Evolutionary conservation across 2,329 filamentous ascomycete species (phyloP).

Genomic region (Fusarium phyllophilum): DNA sequence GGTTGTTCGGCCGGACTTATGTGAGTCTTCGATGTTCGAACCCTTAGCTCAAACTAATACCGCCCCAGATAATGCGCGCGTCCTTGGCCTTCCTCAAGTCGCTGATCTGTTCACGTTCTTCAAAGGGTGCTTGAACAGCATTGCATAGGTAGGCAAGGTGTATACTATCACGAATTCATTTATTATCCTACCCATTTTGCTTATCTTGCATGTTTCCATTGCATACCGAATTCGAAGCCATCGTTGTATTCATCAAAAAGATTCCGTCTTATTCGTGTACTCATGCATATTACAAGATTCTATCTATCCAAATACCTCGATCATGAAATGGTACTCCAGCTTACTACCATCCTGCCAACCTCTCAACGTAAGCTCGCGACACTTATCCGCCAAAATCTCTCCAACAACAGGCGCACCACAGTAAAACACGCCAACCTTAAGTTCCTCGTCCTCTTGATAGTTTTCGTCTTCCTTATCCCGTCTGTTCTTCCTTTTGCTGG

Average conservation of each 20-base stretch:
- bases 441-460: conserved; percentile 45
- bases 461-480: background rate
- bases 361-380: conserved; percentile 59
- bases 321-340: conserved; percentile 67
- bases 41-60: background rate
- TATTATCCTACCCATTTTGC: too few relatives aligned
- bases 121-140: background rate
- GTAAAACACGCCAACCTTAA: conserved; percentile 66
- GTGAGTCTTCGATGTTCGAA: background rate
- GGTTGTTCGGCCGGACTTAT: conserved; percentile 34
- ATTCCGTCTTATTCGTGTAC: background rate
- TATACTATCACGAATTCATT: background rate
- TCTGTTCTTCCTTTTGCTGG: conserved; percentile 22
- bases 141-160: background rate
- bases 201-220: accelerated
- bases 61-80: conserved; percentile 4
- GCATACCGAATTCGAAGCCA: background rate
- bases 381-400: conserved; percentile 65
- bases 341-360: conserved; percentile 62
- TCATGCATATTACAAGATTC: background rate
- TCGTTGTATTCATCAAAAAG: accelerated
- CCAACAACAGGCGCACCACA: conserved; percentile 67
- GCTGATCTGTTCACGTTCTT: background rate
- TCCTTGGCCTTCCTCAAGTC: background rate
- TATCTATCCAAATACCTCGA: conserved; percentile 63